phyloP scores from a whole-genome alignment of 2,329 filamentous ascomycete species.

The Neocucurbitaria cava region DNA sequence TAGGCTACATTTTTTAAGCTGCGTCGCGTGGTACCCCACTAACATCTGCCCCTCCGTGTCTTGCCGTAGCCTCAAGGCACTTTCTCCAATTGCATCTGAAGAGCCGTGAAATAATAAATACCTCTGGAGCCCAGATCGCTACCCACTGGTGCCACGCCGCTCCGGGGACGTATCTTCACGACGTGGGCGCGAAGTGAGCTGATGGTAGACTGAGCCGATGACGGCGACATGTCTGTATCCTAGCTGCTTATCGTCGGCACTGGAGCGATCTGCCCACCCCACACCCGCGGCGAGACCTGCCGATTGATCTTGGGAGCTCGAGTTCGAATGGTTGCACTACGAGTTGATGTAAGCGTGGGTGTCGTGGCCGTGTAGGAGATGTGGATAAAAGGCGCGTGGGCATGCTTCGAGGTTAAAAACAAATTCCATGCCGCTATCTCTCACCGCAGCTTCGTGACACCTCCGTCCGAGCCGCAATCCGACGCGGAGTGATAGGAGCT shows the following conservation, averaged over 20 bases:
- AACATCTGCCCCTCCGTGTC: slow-evolving; percentile 18
- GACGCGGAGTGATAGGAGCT: slow-evolving; percentile 16
- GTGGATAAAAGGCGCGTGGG: slow-evolving; percentile 11
- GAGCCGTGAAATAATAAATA: slow-evolving; percentile 30
- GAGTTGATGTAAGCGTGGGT: slow-evolving; percentile 14
- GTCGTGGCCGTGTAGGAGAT: background rate
- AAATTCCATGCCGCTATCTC: slow-evolving; percentile 8
- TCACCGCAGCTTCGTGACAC: slow-evolving; percentile 19
- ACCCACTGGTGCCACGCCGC: slow-evolving; percentile 3
- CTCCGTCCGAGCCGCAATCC: slow-evolving; percentile 5
- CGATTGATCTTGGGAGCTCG: slow-evolving; percentile 8
- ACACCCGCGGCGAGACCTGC: slow-evolving; percentile 26
- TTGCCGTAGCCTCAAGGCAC: slow-evolving; percentile 7
- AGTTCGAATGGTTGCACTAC: background rate
- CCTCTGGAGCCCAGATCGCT: slow-evolving; percentile 30
- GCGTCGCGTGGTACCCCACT: slow-evolving; percentile 38
- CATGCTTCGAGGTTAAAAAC: slow-evolving; percentile 5
- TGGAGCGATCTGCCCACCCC: slow-evolving; percentile 20
- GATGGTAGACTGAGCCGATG: slow-evolving; percentile 39
- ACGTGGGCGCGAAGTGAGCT: slow-evolving; percentile 22
- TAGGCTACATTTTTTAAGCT: slow-evolving; percentile 35
- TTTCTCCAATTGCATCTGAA: slow-evolving; percentile 1
- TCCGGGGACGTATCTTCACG: slow-evolving; percentile 9
- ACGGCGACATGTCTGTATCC: slow-evolving; percentile 41
- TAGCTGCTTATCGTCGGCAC: slow-evolving; percentile 34